phyloP scores from a whole-genome alignment of 2,329 filamentous ascomycete species.

The Talaromyces sp. region DNA sequence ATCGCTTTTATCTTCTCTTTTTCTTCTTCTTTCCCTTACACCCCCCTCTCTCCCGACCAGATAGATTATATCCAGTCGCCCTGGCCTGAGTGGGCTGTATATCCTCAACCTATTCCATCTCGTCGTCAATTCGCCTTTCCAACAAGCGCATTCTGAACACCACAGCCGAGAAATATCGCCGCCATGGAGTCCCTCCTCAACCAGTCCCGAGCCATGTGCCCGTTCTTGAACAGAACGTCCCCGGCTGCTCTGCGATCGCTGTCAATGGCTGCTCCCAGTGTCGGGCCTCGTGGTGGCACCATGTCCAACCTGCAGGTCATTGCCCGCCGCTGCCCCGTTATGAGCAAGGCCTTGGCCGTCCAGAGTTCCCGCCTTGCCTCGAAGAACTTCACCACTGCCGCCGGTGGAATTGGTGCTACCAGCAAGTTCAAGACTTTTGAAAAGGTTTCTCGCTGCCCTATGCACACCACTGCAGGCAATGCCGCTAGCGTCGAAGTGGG shows the following conservation, averaged over 20 bases:
- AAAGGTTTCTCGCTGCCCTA: constrained; percentile 55
- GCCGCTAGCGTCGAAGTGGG: constrained; percentile 73
- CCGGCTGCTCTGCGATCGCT: constrained; percentile 87
- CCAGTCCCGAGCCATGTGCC: constrained; percentile 95
- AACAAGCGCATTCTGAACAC: background rate
- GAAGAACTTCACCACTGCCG: constrained; percentile 41
- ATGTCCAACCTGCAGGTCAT: constrained; percentile 97
- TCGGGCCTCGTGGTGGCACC: constrained; percentile 75
- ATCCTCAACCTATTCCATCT: background rate
- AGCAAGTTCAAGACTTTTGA: constrained; percentile 47
- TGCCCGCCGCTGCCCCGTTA: constrained; percentile 92
- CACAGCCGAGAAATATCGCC: background rate
- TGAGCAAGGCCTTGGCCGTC: constrained; percentile 94
- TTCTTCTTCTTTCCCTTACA: background rate
- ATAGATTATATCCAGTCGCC: background rate
- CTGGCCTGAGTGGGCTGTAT: background rate
- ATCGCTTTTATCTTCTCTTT: background rate
- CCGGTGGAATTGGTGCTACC: constrained; percentile 30
- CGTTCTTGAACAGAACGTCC: constrained; percentile 92
- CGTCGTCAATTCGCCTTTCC: background rate
- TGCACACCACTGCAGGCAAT: constrained; percentile 77
- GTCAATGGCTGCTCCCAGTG: constrained; percentile 63
- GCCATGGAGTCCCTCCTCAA: constrained; percentile 84
- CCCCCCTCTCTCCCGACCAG: background rate
- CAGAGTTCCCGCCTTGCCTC: constrained; percentile 56